Evolutionary conservation across 495 filamentous ascomycete species (phyloP), one percentile per base, ranked within the genome.

Genomic region (Penicillium roqueforti): DNA sequence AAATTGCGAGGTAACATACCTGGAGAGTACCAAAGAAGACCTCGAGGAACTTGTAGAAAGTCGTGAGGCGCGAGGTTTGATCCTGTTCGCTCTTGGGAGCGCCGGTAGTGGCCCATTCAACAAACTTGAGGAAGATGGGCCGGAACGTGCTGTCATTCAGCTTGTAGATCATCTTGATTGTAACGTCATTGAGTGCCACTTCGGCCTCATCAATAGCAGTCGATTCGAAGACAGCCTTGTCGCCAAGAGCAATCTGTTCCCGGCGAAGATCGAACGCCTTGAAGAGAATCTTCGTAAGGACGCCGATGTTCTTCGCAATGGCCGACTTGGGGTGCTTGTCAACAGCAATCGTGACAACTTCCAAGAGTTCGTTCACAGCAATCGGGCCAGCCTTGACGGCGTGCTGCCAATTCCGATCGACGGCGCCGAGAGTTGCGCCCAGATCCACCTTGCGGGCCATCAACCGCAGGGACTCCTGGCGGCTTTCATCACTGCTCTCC

Each of bases 141-240:
- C 92, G 82, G 81, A 97, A 98, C 16, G 87, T 82, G n/a, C 86
- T 83, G 68, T 98, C 95, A 69, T 96, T 97, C 19, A 97, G 80
- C 78, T 97, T 97, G 73, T 95, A 88, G 46, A 93, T 87, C 84
- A 96, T 92, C 67, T 89, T 87, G 36, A 97, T 82, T 0, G 83
- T 84, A 3, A 84, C 76, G 10, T 85, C 76, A 58, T 88, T 83
- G 49, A 89, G 58, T 3, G 72, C 62, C 28, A 72, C 73, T 67
- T 96, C 90, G n/a, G 89, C 74, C 43, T 80, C 75, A 23, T 80
- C 75, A 26, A 91, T 62, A 34, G 82, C 79, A 6, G 73, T 70
- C 26, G 73, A 68, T 23, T 76, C 68, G 26, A 77, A 77, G 31
- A 58, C 61, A 14, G 76, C 67, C 7, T 71, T 54, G 11, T 65